Conservation (phyloP, 148 eudicot species). For the Chenopodium formosanum region DNA sequence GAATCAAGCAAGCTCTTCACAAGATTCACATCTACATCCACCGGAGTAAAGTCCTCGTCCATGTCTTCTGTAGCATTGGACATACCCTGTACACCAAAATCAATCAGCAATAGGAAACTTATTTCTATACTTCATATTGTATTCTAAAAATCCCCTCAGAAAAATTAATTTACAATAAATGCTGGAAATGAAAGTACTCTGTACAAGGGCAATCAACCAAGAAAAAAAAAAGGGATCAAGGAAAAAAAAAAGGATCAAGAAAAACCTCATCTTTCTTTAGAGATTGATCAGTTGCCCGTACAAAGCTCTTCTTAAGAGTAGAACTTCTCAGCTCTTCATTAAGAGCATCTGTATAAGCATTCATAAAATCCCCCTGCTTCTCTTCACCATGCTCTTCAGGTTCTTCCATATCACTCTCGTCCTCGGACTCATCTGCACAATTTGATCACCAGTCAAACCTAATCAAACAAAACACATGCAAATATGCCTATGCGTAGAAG, state of each 20-base stretch:
- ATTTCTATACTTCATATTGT: neutral
- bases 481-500: neutral
- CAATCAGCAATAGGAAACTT: neutral
- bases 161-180: neutral
- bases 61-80: constrained; percentile 48
- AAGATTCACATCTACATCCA: constrained; percentile 90
- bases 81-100: constrained; percentile 45
- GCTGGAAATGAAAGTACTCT: neutral
- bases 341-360: constrained; percentile 65
- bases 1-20: constrained; percentile 89
- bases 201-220: neutral
- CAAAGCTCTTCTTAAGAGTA: constrained; percentile 71
- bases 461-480: neutral
- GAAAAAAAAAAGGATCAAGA: neutral
- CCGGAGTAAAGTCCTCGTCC: constrained; percentile 77
- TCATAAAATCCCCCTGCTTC: constrained; percentile 51
- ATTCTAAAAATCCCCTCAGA: neutral
- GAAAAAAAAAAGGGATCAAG: neutral
- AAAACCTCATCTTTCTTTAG: constrained; percentile 53
- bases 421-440: constrained; percentile 65
- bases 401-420: constrained; percentile 54
- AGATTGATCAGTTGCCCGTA: constrained; percentile 60
- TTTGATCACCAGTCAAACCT: neutral
- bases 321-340: constrained; percentile 64
- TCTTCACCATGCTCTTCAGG: constrained; percentile 36